Evolutionary conservation across 345 rosid genomes (phyloP).

Genomic region (Brassica carinata): DNA sequence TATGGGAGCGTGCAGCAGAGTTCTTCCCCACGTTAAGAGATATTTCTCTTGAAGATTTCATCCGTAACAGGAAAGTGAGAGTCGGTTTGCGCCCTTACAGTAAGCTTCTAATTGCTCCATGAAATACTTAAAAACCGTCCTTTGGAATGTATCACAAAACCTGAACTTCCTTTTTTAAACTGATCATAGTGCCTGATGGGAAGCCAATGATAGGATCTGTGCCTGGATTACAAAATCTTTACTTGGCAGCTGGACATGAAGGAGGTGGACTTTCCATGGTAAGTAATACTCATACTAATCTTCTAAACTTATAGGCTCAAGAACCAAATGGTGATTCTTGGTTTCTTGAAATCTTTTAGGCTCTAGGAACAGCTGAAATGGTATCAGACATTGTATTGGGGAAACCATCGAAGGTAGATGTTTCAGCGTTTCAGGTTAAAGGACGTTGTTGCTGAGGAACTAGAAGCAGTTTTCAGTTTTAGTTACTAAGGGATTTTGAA

Average conservation of each 20-base stretch:
- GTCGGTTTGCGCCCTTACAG: constrained; percentile 95
- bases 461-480: background rate
- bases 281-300: constrained; percentile 28
- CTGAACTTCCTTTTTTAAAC: constrained; percentile 8
- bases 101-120: constrained; percentile 46
- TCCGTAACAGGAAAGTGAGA: constrained; percentile 80
- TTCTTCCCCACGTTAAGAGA: constrained; percentile 77
- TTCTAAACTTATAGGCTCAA: background rate
- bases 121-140: background rate
- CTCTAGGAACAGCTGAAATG: constrained; percentile 94
- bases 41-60: constrained; percentile 46
- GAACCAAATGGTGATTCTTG: constrained; percentile 6
- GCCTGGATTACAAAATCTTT: constrained; percentile 65
- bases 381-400: constrained; percentile 72
- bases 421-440: constrained; percentile 57
- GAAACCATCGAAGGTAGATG: constrained; percentile 53
- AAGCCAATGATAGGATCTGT: constrained; percentile 79
- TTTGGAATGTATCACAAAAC: background rate
- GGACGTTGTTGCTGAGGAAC: constrained; percentile 41
- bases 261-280: constrained; percentile 93
- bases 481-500: background rate
- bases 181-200: constrained; percentile 85
- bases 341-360: constrained; percentile 54
- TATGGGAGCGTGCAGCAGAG: constrained; percentile 77
- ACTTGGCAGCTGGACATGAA: constrained; percentile 93